Base-by-base conservation (phyloP, 768 basidiomycete genomes). In the Pisolithus marmoratus region DNA sequence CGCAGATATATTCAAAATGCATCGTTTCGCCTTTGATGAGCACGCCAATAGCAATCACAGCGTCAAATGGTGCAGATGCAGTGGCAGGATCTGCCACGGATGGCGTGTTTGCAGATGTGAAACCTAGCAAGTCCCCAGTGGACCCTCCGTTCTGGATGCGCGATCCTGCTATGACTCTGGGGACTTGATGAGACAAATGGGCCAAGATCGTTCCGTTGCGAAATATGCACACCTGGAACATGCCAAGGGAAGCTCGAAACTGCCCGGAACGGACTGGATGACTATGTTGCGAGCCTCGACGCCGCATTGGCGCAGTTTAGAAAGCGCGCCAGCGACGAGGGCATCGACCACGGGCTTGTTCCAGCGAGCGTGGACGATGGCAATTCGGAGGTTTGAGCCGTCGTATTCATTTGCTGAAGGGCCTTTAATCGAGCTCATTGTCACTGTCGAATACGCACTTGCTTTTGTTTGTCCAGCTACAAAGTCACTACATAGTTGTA, bases 1-100 rank as follows among this genome's bases (percentile, higher is more conserved):
- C 93, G 69, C 82, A 90, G 69, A 98, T 99, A 78, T 99, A 99
- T 69, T 99, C 96, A 69, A 98, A 99, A 74, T 99, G 96, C 93
- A 96, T 96, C 17, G 96, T 98, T 1, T 83, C 77, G 48, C 96
- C 95, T 68, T 99, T 99, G 77, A 99, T 96, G 66, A 99, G 85
- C 36, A 95, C 93, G 14, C 96, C 96, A 63, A 98, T 91, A 49
- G 96, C 94, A 66, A 99, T 95, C 57, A 96, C 85, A 14, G 94
- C 96, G 67, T 95, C 87, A 60, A 98, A 97, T 0, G 95, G 87
- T 50, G 78, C 75, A 15, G 64, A 70, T 38, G 82, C 71, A 15
- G 79, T 73, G 15, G 82, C 78, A 17, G 83, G 80, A 20, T 72
- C 72, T 22, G 81, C 72, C 29, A 40, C 38, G 38, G 54, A 8